Evolutionary conservation across 163 green algal species (phyloP), one percentile per base, ranked within the genome.

Genomic region (Chlamydomonas reinhardtii): DNA sequence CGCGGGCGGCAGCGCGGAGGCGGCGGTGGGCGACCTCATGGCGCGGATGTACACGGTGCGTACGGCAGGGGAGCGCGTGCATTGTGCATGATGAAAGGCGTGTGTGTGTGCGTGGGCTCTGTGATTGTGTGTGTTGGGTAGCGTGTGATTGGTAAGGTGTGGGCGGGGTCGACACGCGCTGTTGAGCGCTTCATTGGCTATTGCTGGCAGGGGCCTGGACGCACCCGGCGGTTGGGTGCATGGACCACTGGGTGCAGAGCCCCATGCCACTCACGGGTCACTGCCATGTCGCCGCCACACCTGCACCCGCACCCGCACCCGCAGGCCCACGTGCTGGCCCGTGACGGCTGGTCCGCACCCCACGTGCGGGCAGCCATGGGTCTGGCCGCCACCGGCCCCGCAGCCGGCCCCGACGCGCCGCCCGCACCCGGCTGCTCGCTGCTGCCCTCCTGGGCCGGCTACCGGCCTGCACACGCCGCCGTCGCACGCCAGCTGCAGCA

Each of bases 281-380:
- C n/a, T n/a, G n/a, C n/a, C n/a, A n/a, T n/a, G n/a, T n/a, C n/a
- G 39, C 39, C 39, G 39, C 39, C 5, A 48, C 5, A 48, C 39
- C 39, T 48, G 5, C 39, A 48, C 39, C 39, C 39, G 8, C 5
- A 48, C 39, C 5, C 39, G 39, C 5, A 5, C 8, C 22, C 37
- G 24, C 79, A 86, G 79, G 81, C 81, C 17, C 34, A 79, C 37
- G 11, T 74, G 29, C 35, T 80, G 35, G 81, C 81, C 3, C 70
- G 70, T 14, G 81, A 87, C 59, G 81, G 81, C 25, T 87, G 81
- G 81, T 37, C 74, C 37, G 81, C 81, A 5, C 56, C 71, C 35
- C 81, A 87, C 29, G 8, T 87, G 56, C 8, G 54, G 2, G 56
- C 70, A 5, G 81, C 81, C 35, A 74, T 87, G 81, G 56, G 79